Base-by-base conservation (phyloP, 306 rosid species). In the Abrus precatorius region DNA sequence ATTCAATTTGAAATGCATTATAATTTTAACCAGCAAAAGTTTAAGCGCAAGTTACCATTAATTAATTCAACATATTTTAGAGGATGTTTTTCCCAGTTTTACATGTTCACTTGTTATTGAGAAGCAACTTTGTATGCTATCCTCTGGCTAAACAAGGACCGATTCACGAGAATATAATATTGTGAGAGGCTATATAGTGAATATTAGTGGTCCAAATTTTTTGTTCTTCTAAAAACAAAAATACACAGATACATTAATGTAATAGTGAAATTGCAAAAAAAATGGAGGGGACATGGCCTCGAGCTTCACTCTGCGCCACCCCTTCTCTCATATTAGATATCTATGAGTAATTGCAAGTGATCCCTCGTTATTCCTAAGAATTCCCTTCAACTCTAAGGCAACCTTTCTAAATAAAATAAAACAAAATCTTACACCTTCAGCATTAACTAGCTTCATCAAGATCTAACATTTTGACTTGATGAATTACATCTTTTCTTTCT, bases 381-480 rank as follows among this genome's bases (percentile, higher is more conserved):
- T 52, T 76, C 10, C 53, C 81, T 66, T 77, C 5, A 41, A 29
- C 56, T 41, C 34, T 14, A 66, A 77, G 74, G 45, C 6, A 64
- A 6, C 62, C 5, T 44, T 65, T 4, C 53, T 40, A 36, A 36
- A 36, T 2, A 36, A 36, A 36, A 2, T 2, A 36, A 36, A 36
- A 36, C 0, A 36, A 36, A 36, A 36, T 36, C 40, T 34, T 12
- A 56, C 9, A 14, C 29, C n/a, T n/a, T 60, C 48, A 60, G 20
- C 56, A 9, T 33, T 49, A 28, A n/a, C 30, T 49, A 76, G 52
- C 70, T 44, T 68, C 44, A 47, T 55, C 52, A 9, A 10, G 53
- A 69, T 69, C 62, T 69, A 20, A 59, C 52, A 45, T 69, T 60
- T 80, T 71, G 72, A 71, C 83, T 48, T 68, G 12, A 28, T 20